Percentiles rank a stretch among this genome's conserved stretches.
Conservation (phyloP, 768 basidiomycete genomes). For the Boletellus sp. region DNA sequence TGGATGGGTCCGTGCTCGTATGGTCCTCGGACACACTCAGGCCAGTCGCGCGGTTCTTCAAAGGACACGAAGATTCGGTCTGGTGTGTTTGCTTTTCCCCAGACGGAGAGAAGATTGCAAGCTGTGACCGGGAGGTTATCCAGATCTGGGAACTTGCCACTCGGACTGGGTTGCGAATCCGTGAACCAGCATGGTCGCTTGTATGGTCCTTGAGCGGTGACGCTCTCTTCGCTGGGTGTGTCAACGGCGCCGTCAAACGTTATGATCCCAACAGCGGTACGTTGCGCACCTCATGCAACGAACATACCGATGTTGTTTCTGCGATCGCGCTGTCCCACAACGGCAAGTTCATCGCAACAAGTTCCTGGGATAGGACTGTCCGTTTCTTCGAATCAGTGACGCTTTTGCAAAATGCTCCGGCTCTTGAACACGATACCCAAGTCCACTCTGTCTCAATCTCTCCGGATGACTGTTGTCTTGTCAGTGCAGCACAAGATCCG, state of each 20-base stretch:
- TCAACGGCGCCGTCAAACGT: slow-evolving; percentile 13
- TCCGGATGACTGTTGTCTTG: slow-evolving; percentile 11
- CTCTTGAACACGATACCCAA: slow-evolving; percentile 10
- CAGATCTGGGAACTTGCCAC: slow-evolving; percentile 14
- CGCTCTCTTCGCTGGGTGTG: slow-evolving; percentile 16
- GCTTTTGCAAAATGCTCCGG: slow-evolving; percentile 15
- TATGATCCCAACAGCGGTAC: slow-evolving; percentile 9
- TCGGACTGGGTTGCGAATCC: slow-evolving; percentile 1
- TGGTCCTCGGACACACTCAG: slow-evolving; percentile 14
- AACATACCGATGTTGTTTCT: slow-evolving; percentile 18
- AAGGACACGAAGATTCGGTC: slow-evolving; percentile 10
- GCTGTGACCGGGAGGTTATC: slow-evolving; percentile 16
- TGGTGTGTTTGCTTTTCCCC: slow-evolving; percentile 21
- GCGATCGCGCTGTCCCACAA: slow-evolving; percentile 20
- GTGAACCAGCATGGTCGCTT: slow-evolving; percentile 19
- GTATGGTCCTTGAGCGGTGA: slow-evolving; percentile 16
- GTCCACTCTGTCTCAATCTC: slow-evolving; percentile 17
- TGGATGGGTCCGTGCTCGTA: slow-evolving; percentile 14
- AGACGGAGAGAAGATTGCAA: slow-evolving; percentile 16
- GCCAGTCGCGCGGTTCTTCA: slow-evolving; percentile 4
- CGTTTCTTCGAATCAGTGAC: slow-evolving; percentile 26
- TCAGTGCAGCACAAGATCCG: slow-evolving; percentile 15
- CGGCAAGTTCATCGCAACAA: slow-evolving; percentile 23
- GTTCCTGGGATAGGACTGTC: slow-evolving; percentile 27
- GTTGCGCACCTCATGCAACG: not conserved